Conservation (phyloP, 495 filamentous ascomycete species). For the Cenococcum geophilum region DNA sequence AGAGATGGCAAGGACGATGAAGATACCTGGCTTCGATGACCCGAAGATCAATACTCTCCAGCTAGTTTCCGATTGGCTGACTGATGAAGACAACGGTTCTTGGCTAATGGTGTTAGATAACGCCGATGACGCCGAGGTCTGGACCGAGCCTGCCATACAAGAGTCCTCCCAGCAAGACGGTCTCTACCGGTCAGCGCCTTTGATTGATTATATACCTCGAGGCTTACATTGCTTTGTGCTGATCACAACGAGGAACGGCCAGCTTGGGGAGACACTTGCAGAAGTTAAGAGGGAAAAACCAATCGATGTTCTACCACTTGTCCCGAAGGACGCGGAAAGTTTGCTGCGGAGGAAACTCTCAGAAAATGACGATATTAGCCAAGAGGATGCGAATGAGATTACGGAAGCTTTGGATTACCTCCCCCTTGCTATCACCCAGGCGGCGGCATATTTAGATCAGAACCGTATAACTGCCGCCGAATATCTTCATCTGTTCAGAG, state of each 20-base stretch:
- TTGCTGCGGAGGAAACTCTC: not conserved
- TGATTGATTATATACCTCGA: too few species aligned
- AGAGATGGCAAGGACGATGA: conserved; percentile 25
- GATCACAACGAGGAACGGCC: too few species aligned
- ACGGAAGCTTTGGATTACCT: conserved; percentile 13
- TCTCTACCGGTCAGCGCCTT: too few species aligned
- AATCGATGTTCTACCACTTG: not conserved
- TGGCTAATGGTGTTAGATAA: conserved; percentile 41
- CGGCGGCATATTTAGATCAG: conserved; percentile 27
- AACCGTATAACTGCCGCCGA: conserved; percentile 16
- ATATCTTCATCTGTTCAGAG: too few species aligned
- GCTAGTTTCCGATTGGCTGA: conserved; percentile 16
- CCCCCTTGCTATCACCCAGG: conserved; percentile 29
- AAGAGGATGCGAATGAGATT: too few species aligned
- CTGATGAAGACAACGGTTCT: conserved; percentile 12
- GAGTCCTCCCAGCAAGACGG: too few species aligned
- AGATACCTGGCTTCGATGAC: conserved; percentile 10
- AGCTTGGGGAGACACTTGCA: too few species aligned
- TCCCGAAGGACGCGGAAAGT: not conserved
- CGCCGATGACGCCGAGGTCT: conserved; percentile 33
- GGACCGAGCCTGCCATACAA: too few species aligned
- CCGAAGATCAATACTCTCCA: conserved; percentile 16
- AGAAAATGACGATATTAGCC: not conserved
- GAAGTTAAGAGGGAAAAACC: too few species aligned
- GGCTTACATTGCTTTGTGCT: too few species aligned